Evolutionary conservation across 345 rosid species (phyloP), one percentile per base, ranked within the genome.

Genomic region (Eucalyptus curtisii): DNA sequence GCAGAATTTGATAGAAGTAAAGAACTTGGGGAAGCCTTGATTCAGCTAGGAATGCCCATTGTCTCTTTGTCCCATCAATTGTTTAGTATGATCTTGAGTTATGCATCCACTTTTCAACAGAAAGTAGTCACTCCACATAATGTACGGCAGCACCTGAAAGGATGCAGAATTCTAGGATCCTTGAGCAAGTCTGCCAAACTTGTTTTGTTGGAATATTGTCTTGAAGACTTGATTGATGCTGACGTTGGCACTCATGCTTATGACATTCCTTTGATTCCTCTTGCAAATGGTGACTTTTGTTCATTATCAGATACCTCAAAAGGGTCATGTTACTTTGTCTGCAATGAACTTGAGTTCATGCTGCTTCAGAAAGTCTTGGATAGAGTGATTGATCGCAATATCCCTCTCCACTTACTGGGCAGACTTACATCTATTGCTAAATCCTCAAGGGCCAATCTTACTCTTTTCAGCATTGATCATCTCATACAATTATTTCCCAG

Each of bases 281-380:
- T 97, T 88, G 98, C 97, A 90, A 96, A 95, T 93, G 98, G 95
- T 79, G 94, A 93, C 91, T 97, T 95, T 90, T 98, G 98, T 90
- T 87, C 89, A 87, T 92, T 97, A 86, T 93, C 94, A 90, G 97
- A 91, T 87, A 92, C 91, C 90, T 90, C 93, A 13, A 92, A 90
- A 90, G 96, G 94, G 91, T 89, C 86, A 61, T 90, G 96, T 85
- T 95, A 92, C 90, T 97, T 93, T 92, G 89, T 96, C 76, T 96
- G 99, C 92, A 94, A 91, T 87, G 97, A 96, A 85, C 92, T 93
- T 88, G 99, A 97, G 88, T 94, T 92, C 92, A 49, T 86, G 92
- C 93, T 97, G 92, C 95, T 97, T 87, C 93, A 95, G 91, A 91
- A 92, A 93, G 91, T 94, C 87, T 89, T 92, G 89, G 97, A 96